Conservation (phyloP, 345 rosid species). For the Eucalyptus virginea region DNA sequence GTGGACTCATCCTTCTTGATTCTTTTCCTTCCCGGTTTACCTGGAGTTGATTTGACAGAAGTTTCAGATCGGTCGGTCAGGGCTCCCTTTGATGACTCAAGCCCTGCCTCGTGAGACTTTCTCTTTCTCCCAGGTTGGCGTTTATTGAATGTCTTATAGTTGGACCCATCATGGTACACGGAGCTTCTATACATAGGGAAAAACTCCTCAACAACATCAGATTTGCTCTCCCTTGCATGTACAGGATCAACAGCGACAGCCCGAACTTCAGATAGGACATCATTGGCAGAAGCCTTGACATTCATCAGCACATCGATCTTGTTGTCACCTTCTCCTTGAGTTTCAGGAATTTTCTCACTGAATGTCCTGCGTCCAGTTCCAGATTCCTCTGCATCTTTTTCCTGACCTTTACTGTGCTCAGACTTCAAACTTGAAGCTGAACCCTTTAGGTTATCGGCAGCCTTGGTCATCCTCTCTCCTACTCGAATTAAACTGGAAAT, state of each 20-base stretch:
- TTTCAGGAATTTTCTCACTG: conserved; percentile 3
- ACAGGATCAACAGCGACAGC: conserved; percentile 39
- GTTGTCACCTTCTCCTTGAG: conserved; percentile 2
- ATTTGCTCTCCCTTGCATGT: conserved; percentile 11
- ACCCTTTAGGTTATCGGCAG: conserved; percentile 4
- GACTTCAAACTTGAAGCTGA: not conserved
- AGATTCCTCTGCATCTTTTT: conserved; percentile 5
- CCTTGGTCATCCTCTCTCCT: conserved; percentile 14
- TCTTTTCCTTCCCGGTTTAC: not conserved
- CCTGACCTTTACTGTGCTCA: not conserved
- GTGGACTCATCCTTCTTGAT: not conserved
- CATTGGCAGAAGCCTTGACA: conserved; percentile 29
- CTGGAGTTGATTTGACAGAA: not conserved
- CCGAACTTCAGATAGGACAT: conserved; percentile 33
- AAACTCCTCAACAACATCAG: conserved; percentile 37
- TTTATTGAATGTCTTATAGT: conserved; percentile 7
- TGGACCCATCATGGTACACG: conserved; percentile 22
- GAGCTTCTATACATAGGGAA: conserved; percentile 56
- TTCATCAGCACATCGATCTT: conserved; percentile 16
- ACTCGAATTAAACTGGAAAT: conserved; percentile 5
- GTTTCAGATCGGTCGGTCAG: not conserved
- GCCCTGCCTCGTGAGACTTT: conserved; percentile 8
- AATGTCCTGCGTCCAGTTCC: conserved; percentile 3
- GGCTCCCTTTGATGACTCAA: not conserved
- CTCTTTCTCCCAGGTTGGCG: conserved; percentile 17